Evolutionary conservation across 176 grass and related monocot species (phyloP).

Genomic region (Aegilops sharonensis): DNA sequence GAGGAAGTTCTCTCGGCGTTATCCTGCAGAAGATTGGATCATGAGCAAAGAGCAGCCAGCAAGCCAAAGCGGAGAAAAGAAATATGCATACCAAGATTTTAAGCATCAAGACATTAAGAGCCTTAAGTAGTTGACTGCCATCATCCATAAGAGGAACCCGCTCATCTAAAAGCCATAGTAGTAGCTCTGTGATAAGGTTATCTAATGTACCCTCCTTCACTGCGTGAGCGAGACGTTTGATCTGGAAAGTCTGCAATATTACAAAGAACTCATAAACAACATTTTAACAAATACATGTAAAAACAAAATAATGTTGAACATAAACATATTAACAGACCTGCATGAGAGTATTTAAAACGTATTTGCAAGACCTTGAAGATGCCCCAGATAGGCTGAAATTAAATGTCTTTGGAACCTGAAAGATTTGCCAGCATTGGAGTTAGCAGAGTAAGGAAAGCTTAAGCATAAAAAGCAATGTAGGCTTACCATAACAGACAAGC

Average conservation of each 20-base stretch:
- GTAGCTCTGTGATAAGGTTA: slow-evolving; percentile 93
- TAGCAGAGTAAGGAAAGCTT: slow-evolving; percentile 5
- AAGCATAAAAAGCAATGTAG: slow-evolving; percentile 25
- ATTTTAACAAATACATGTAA: background rate
- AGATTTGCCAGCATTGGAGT: slow-evolving; percentile 6
- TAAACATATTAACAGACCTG: slow-evolving; percentile 49
- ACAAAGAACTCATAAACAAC: slow-evolving; percentile 1
- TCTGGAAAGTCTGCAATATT: slow-evolving; percentile 78
- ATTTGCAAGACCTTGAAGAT: slow-evolving; percentile 98
- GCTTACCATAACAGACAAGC: slow-evolving; percentile 82
- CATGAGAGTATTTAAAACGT: slow-evolving; percentile 99
- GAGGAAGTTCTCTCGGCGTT: slow-evolving; percentile 97
- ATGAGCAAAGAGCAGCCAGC: slow-evolving; percentile 30
- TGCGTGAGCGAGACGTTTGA: slow-evolving; percentile 88
- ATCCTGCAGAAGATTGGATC: slow-evolving; percentile 59
- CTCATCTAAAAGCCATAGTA: slow-evolving; percentile 99
- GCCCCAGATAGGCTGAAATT: slow-evolving; percentile 98
- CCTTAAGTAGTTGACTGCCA: slow-evolving; percentile 95
- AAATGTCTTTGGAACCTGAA: slow-evolving; percentile 90
- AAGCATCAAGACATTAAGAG: slow-evolving; percentile 98
- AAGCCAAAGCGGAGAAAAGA: slow-evolving; percentile 9
- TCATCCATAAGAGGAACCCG: slow-evolving; percentile 99
- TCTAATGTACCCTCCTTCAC: slow-evolving; percentile 93
- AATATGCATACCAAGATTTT: slow-evolving; percentile 81
- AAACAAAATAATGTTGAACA: background rate